Percentiles rank a stretch among this genome's conserved stretches.
These are phyloP conservation scores for Nicotiana otophora DNA, from an alignment of 257 asterid genomes.

Conservation along the genomic window DNA sequence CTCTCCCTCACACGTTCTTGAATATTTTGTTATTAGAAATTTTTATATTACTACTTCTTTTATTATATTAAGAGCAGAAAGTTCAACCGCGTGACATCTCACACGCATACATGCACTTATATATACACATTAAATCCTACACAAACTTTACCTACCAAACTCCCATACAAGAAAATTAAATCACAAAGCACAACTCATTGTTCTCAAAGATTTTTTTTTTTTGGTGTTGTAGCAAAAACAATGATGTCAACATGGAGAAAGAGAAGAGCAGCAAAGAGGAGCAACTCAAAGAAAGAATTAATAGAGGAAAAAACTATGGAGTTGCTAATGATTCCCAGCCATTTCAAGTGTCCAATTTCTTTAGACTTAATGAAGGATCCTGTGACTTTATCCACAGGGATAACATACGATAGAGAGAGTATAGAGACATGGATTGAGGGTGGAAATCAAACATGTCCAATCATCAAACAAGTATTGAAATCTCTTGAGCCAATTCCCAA, in stretches of 20 bases:
- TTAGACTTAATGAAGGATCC: conserved; percentile 34
- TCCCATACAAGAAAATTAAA: not conserved
- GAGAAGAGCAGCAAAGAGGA: conserved; percentile 20
- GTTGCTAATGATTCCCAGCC: conserved; percentile 14
- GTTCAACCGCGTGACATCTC: conserved; percentile 21
- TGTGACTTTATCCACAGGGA: conserved; percentile 29
- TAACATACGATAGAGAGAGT: conserved; percentile 24
- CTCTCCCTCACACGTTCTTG: not conserved
- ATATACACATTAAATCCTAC: not conserved
- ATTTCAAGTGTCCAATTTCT: conserved; percentile 27
- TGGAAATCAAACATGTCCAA: conserved; percentile 23
- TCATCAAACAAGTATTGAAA: conserved; percentile 14
- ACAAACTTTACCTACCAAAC: not conserved
- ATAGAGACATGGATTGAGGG: conserved; percentile 29
- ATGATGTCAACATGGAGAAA: conserved; percentile 28
- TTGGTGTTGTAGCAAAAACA: not conserved
- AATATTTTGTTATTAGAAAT: not conserved
- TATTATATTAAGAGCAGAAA: not conserved
- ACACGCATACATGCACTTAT: not conserved
- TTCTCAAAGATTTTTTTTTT: not conserved
- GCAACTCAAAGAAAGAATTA: conserved; percentile 9
- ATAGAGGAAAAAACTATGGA: not conserved
- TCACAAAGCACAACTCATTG: not conserved
- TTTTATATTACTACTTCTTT: not conserved
- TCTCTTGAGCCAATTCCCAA: conserved; percentile 29